Conservation (phyloP, 805 yeast genomes). For the Metschnikowia hibisci region DNA sequence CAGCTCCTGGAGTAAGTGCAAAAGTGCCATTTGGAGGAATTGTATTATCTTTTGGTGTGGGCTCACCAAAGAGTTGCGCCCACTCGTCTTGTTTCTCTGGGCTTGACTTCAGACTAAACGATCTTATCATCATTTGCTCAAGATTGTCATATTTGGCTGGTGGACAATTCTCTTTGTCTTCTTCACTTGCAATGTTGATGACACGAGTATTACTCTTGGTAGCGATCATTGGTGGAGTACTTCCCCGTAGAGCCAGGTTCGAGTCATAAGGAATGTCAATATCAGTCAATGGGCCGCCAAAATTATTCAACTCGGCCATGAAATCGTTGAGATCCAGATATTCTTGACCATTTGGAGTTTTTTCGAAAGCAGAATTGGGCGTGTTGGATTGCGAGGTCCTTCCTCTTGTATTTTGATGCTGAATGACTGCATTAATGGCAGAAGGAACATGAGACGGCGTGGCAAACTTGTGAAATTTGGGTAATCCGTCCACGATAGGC, state of each 20-base stretch:
- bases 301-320: conserved; percentile 32
- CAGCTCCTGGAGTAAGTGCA: conserved; percentile 17
- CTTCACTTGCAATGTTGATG: conserved; percentile 42
- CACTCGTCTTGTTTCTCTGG: conserved; percentile 38
- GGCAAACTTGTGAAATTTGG: conserved; percentile 28
- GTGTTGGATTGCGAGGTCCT: conserved; percentile 7
- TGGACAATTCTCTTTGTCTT: conserved; percentile 27
- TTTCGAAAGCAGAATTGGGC: conserved; percentile 10
- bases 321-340: conserved; percentile 38
- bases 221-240: conserved; percentile 50
- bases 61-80: conserved; percentile 42
- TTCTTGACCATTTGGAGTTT: conserved; percentile 15
- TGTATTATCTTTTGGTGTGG: conserved; percentile 37
- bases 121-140: conserved; percentile 24
- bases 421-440: conserved; percentile 38
- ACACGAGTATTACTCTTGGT: conserved; percentile 52
- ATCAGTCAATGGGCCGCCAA: conserved; percentile 47
- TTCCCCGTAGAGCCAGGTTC: conserved; percentile 18
- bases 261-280: conserved; percentile 35
- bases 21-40: conserved; percentile 9
- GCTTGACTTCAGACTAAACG: conserved; percentile 31
- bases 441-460: conserved; percentile 39
- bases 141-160: conserved; percentile 20
- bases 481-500: conserved; percentile 9
- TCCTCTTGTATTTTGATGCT: conserved; percentile 10